These are phyloP conservation scores for Nannochloropsis limnetica DNA, from an alignment of 352 stramenopile species.

Conservation along the genomic window DNA sequence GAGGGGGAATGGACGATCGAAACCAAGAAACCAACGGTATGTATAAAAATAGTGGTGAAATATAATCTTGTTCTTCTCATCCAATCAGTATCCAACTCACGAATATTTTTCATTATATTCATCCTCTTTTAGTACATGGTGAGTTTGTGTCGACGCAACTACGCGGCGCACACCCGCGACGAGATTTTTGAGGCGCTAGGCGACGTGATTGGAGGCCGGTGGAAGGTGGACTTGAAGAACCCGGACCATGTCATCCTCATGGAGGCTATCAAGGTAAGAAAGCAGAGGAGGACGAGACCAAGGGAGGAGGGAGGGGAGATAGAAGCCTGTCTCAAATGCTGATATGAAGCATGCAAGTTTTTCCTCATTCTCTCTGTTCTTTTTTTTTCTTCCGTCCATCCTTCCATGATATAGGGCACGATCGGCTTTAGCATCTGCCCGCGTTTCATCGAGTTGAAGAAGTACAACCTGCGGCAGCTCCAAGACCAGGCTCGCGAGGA, in stretches of 20 bases:
- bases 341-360: neutral
- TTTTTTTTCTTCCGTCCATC: neutral
- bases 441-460: constrained; percentile 26
- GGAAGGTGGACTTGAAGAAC: constrained; percentile 13
- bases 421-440: constrained; percentile 26
- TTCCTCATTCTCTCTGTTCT: neutral
- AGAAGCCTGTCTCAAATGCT: neutral
- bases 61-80: no score
- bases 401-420: neutral
- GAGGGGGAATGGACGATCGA: neutral
- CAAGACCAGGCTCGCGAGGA: neutral
- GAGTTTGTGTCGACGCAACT: constrained; percentile 35
- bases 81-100: neutral
- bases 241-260: constrained; percentile 26
- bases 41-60: neutral
- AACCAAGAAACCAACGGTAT: neutral
- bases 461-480: constrained; percentile 9
- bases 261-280: constrained; percentile 13
- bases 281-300: neutral
- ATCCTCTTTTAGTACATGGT: constrained; percentile 1
- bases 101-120: neutral
- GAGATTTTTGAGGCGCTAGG: constrained; percentile 7
- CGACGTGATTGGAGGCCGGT: neutral
- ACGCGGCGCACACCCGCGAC: neutral
- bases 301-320: neutral